These are phyloP conservation scores for Brasenia schreberi DNA, from an alignment of 164 flowering plant genomes.

Conservation along the genomic window DNA sequence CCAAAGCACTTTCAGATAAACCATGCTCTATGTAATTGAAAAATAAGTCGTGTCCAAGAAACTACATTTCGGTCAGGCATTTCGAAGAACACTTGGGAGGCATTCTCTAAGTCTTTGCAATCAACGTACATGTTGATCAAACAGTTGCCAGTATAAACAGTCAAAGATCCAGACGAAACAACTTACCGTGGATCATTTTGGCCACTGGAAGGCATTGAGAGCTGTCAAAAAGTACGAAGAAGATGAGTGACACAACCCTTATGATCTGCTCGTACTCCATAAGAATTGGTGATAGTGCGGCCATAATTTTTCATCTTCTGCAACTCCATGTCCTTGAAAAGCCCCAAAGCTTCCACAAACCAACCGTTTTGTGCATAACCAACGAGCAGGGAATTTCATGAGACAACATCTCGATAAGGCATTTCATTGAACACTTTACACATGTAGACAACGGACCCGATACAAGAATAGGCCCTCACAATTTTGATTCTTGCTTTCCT, in stretches of 20 bases:
- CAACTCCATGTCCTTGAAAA: too few relatives aligned
- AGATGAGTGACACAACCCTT: conserved; percentile 18
- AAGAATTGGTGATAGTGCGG: too few relatives aligned
- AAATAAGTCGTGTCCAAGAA: conserved; percentile 13
- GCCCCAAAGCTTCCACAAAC: too few relatives aligned
- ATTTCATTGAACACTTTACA: too few relatives aligned
- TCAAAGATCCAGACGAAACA: conserved; percentile 17
- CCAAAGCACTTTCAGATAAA: conserved; percentile 5
- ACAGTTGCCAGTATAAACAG: conserved; percentile 24
- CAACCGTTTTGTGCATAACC: too few relatives aligned
- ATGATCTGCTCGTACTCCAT: too few relatives aligned
- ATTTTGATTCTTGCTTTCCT: too few relatives aligned
- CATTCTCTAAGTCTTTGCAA: conserved; percentile 1
- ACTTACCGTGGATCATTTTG: conserved; percentile 19
- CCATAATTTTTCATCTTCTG: too few relatives aligned
- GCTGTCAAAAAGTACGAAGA: conserved; percentile 14
- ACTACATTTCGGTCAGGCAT: conserved; percentile 10
- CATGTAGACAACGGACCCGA: too few relatives aligned
- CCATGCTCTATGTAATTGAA: conserved; percentile 6
- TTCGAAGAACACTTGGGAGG: conserved; percentile 2
- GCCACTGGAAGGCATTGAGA: conserved; percentile 15
- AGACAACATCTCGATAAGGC: too few relatives aligned
- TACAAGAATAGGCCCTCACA: too few relatives aligned
- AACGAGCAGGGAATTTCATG: too few relatives aligned
- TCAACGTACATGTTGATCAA: conserved; percentile 15